Percentiles rank a stretch among this genome's conserved stretches.
Evolutionary conservation across 192 early-diverging fungal genomes (phyloP).

Genomic region (Chytriomyces sp.): DNA sequence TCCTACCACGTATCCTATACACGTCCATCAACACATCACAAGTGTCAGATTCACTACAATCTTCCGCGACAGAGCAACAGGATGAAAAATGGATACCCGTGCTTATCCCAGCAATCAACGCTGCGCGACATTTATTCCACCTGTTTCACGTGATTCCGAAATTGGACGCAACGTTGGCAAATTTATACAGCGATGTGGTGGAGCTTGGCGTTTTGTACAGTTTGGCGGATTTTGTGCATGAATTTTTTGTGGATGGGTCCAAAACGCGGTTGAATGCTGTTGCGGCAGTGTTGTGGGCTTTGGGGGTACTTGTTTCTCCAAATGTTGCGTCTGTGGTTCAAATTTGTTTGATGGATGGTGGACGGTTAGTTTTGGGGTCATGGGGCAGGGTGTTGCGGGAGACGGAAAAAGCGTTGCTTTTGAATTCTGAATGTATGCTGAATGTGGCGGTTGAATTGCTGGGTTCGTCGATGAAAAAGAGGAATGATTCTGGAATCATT

Average conservation of each 20-base stretch:
- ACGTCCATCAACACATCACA: not conserved
- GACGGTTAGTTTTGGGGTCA: not conserved
- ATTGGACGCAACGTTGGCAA: not conserved
- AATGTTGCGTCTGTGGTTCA: not conserved
- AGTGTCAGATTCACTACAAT: not conserved
- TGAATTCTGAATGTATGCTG: conserved; percentile 1
- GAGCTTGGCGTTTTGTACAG: conserved; percentile 19
- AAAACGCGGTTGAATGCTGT: not conserved
- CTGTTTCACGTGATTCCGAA: not conserved
- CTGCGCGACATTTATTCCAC: not conserved
- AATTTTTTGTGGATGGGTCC: conserved; percentile 13
- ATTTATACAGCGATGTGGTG: not conserved
- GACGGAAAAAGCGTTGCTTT: not conserved
- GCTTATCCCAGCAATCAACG: not conserved
- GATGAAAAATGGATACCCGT: conserved; percentile 27
- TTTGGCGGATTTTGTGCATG: conserved; percentile 7
- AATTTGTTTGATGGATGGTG: not conserved
- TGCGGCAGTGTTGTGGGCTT: not conserved
- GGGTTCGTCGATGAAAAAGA: not conserved
- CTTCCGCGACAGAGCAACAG: not conserved
- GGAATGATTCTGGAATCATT: not conserved
- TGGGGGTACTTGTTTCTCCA: not conserved
- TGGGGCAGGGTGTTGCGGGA: not conserved
- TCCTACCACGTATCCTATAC: conserved; percentile 16
- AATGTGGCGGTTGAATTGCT: too few species aligned